These are phyloP conservation scores for Fusarium mangiferae DNA, from an alignment of 2,329 filamentous ascomycete genomes.

Conservation along the genomic window DNA sequence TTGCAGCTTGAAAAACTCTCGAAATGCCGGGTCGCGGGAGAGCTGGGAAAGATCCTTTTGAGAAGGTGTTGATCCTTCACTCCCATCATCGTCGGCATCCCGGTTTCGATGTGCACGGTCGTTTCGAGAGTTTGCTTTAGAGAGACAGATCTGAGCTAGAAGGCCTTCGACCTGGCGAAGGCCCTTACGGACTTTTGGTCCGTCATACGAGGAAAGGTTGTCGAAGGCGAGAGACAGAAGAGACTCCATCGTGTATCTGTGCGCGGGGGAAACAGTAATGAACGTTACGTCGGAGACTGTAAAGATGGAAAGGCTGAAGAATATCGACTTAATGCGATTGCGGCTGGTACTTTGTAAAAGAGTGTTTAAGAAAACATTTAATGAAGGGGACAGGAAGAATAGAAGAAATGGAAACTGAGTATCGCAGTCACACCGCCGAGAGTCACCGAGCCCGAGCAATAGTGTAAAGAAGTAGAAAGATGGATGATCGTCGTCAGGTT, in stretches of 20 bases:
- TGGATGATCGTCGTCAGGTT: not conserved
- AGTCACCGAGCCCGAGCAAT: slow-evolving; percentile 11
- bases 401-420: slow-evolving; percentile 8
- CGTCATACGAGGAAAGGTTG: slow-evolving; percentile 93
- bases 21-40: slow-evolving; percentile 85
- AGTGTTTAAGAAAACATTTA: slow-evolving; percentile 4
- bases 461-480: slow-evolving; percentile 1
- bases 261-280: slow-evolving; percentile 5
- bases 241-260: slow-evolving; percentile 75
- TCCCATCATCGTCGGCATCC: slow-evolving; percentile 47
- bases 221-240: slow-evolving; percentile 94
- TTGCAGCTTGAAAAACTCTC: slow-evolving; percentile 96
- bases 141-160: slow-evolving; percentile 92
- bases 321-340: not conserved
- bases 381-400: slow-evolving; percentile 17
- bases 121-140: slow-evolving; percentile 60
- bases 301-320: slow-evolving; percentile 14
- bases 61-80: slow-evolving; percentile 55
- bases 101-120: slow-evolving; percentile 30
- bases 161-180: slow-evolving; percentile 93
- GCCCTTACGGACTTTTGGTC: slow-evolving; percentile 90
- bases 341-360: slow-evolving; percentile 7
- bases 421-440: slow-evolving; percentile 2
- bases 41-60: slow-evolving; percentile 76
- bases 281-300: slow-evolving; percentile 2